Conservation (phyloP, 73 alveolate genomes). For the Symbiodinium natans region DNA sequence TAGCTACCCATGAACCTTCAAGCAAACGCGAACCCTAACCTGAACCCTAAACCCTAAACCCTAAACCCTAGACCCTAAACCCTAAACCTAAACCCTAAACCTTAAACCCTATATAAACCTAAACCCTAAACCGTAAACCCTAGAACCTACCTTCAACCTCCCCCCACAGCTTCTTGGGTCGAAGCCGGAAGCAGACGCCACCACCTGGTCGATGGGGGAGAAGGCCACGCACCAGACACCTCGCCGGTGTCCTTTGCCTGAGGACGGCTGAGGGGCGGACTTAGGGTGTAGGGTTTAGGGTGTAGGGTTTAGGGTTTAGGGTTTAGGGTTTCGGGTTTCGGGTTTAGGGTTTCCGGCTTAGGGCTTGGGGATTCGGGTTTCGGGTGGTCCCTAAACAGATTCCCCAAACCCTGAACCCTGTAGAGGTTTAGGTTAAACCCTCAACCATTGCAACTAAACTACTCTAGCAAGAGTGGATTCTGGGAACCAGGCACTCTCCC, state of each 20-base stretch:
- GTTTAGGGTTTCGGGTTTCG: too few relatives aligned
- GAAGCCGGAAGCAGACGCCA: slow-evolving; percentile 97
- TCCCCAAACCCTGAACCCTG: too few relatives aligned
- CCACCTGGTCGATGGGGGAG: slow-evolving; percentile 98
- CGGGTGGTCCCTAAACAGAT: not conserved
- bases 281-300: not conserved
- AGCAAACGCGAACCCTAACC: too few relatives aligned
- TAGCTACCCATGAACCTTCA: too few relatives aligned
- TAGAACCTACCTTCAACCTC: not conserved
- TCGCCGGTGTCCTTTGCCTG: slow-evolving; percentile 97
- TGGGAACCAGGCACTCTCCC: slow-evolving; percentile 22
- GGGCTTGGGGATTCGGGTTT: too few relatives aligned
- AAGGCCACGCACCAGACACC: slow-evolving; percentile 97
- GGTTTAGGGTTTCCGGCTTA: too few relatives aligned
- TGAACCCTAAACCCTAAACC: not conserved
- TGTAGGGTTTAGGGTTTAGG: too few relatives aligned
- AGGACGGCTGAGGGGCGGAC: not conserved
- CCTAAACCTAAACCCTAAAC: not conserved
- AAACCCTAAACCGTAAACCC: not conserved
- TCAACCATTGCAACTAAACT: not conserved
- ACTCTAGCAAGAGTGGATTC: not conserved
- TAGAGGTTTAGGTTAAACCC: not conserved
- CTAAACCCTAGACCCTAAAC: not conserved
- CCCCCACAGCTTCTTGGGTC: not conserved
- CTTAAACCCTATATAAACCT: not conserved